These are phyloP conservation scores for Smittium mucronatum DNA, from an alignment of 371 early-diverging fungal species.

Conservation along the genomic window DNA sequence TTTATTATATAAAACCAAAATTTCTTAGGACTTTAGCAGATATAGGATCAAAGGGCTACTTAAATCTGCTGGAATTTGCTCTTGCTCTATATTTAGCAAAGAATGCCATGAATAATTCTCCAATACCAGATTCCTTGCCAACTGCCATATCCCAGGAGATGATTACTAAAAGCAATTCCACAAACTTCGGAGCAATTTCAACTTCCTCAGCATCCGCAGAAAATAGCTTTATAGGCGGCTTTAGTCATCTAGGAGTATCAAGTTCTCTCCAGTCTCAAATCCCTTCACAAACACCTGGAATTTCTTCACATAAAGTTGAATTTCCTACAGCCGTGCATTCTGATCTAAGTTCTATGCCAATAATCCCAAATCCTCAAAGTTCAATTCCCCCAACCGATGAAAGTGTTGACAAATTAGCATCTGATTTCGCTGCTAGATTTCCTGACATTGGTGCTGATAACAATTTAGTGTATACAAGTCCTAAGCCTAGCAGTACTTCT, in stretches of 20 bases:
- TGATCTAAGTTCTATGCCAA: no score
- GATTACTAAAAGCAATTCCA: slow-evolving; percentile 9
- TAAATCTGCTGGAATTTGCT: slow-evolving; percentile 42
- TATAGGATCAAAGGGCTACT: slow-evolving; percentile 19
- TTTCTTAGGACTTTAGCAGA: slow-evolving; percentile 37
- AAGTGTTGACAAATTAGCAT: slow-evolving; percentile 11
- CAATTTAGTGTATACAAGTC: slow-evolving; percentile 17
- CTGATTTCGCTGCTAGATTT: slow-evolving; percentile 22
- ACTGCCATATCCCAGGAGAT: slow-evolving; percentile 29
- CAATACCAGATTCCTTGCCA: slow-evolving; percentile 36
- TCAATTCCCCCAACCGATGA: neutral
- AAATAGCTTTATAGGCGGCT: no score
- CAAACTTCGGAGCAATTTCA: no score
- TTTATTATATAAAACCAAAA: neutral
- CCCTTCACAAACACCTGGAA: no score
- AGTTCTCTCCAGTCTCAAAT: no score
- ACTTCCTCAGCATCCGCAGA: no score
- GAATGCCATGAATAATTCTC: slow-evolving; percentile 22
- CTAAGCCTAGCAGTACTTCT: slow-evolving; percentile 12
- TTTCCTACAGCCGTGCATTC: no score
- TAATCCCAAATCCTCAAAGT: neutral
- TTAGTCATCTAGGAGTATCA: no score
- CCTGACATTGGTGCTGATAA: slow-evolving; percentile 18
- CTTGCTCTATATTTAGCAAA: slow-evolving; percentile 44
- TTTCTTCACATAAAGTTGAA: no score